These are phyloP conservation scores for Pestalotiopsis sp. DNA, from an alignment of 2,329 filamentous ascomycete species.

Conservation along the genomic window DNA sequence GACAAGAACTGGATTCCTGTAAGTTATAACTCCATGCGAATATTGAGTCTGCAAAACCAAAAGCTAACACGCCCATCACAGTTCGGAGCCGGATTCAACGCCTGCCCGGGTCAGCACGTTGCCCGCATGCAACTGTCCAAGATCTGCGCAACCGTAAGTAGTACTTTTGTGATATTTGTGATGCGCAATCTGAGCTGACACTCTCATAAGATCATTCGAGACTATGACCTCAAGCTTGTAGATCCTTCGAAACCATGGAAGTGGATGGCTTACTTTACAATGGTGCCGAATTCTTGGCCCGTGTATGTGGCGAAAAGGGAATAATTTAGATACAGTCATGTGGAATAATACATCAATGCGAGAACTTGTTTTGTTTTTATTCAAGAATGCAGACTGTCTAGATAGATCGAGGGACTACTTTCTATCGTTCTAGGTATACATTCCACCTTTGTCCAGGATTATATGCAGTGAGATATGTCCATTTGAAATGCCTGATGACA, in stretches of 20 bases:
- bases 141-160: not conserved
- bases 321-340: not conserved
- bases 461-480: too few relatives aligned
- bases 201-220: not conserved
- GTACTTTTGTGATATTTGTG: not conserved
- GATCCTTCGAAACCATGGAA: conserved; percentile 5
- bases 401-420: too few relatives aligned
- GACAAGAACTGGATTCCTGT: conserved; percentile 12
- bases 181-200: not conserved
- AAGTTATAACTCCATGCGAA: not conserved
- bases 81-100: conserved; percentile 1
- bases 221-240: conserved; percentile 8
- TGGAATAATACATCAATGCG: too few relatives aligned
- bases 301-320: conserved; percentile 10
- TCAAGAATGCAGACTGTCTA: too few relatives aligned
- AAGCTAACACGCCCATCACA: not conserved
- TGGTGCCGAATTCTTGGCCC: conserved; percentile 1
- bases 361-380: too few relatives aligned
- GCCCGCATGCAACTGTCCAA: conserved; percentile 10
- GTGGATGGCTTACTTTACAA: conserved; percentile 11
- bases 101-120: conserved; percentile 12
- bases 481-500: too few relatives aligned
- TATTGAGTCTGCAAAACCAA: too few relatives aligned
- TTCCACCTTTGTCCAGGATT: too few relatives aligned
- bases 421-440: too few relatives aligned